phyloP scores from a whole-genome alignment of 2,329 filamentous ascomycete species.

The Lachnellula suecica region DNA sequence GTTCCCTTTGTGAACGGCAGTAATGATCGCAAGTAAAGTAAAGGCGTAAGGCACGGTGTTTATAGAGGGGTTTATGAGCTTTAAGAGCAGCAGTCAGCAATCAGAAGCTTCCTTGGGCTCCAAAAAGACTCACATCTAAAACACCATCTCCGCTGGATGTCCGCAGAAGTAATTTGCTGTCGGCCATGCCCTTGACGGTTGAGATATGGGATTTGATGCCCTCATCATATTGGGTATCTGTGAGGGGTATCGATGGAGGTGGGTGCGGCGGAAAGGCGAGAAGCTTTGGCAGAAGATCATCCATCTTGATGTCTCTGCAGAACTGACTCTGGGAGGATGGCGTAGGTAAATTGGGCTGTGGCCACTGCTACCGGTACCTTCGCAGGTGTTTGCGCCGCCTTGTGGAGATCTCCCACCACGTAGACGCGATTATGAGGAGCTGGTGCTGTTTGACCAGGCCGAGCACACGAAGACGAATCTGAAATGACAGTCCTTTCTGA shows the following conservation, averaged over 20 bases:
- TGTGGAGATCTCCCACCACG: neutral
- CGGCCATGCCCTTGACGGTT: conserved; percentile 36
- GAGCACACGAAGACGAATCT: neutral
- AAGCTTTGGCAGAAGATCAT: conserved; percentile 36
- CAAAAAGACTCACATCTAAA: conserved; percentile 35
- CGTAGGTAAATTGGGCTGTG: neutral
- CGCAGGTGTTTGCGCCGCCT: too few relatives aligned
- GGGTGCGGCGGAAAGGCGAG: conserved; percentile 40
- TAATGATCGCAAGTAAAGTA: conserved; percentile 49
- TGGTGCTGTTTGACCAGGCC: neutral
- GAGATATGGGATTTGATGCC: conserved; percentile 39
- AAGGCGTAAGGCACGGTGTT: conserved; percentile 61
- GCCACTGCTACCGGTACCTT: too few relatives aligned
- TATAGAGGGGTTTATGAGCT: conserved; percentile 47
- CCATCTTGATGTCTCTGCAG: conserved; percentile 22
- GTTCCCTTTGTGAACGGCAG: conserved; percentile 34
- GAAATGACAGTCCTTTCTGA: too few relatives aligned
- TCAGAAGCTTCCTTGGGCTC: neutral
- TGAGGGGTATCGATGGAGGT: conserved; percentile 31
- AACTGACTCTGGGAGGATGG: neutral
- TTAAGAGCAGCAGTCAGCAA: conserved; percentile 10
- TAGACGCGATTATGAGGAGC: neutral
- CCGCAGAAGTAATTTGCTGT: conserved; percentile 32
- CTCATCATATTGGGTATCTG: conserved; percentile 43
- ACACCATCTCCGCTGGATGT: conserved; percentile 35